Evolutionary conservation across 225 moss, liverwort and hornwort species (phyloP).

Genomic region (Asterella californica): DNA sequence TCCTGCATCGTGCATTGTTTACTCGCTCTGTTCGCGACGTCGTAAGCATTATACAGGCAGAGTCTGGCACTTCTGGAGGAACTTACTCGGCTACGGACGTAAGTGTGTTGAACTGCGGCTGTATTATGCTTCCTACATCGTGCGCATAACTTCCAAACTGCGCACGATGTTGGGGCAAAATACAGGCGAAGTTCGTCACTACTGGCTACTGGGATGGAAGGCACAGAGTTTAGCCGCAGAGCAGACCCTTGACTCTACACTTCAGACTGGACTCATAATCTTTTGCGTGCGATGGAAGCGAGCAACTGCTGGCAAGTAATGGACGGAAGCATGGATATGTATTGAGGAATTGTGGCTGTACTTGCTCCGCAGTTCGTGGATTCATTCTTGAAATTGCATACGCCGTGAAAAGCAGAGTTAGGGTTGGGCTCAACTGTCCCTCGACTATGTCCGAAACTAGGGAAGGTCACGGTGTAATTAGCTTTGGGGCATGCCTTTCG

Average conservation of each 20-base stretch:
- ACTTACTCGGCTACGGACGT: neutral
- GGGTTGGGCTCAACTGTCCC: too few relatives aligned
- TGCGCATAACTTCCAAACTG: neutral
- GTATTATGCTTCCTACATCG: slow-evolving; percentile 1
- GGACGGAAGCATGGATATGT: too few relatives aligned
- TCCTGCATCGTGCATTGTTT: neutral
- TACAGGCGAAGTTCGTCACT: slow-evolving; percentile 1
- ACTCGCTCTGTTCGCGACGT: neutral
- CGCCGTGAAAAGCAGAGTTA: too few relatives aligned
- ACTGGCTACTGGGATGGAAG: neutral
- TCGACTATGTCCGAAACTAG: too few relatives aligned
- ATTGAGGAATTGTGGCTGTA: too few relatives aligned
- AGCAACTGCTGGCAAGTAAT: too few relatives aligned
- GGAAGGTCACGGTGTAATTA: neutral
- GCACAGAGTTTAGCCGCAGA: neutral
- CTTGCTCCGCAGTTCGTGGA: too few relatives aligned
- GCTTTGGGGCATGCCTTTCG: neutral
- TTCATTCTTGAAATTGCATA: too few relatives aligned
- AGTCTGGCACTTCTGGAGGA: neutral
- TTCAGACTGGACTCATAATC: neutral
- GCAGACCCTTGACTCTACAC: neutral
- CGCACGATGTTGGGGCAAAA: slow-evolving; percentile 1
- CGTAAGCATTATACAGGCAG: neutral
- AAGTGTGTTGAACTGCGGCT: neutral
- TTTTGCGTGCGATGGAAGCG: neutral